A percentile compares a stretch with the other conserved stretches of the same genome.
phyloP scores from a whole-genome alignment of 139 green algal species.

The Chloropicon primus region DNA sequence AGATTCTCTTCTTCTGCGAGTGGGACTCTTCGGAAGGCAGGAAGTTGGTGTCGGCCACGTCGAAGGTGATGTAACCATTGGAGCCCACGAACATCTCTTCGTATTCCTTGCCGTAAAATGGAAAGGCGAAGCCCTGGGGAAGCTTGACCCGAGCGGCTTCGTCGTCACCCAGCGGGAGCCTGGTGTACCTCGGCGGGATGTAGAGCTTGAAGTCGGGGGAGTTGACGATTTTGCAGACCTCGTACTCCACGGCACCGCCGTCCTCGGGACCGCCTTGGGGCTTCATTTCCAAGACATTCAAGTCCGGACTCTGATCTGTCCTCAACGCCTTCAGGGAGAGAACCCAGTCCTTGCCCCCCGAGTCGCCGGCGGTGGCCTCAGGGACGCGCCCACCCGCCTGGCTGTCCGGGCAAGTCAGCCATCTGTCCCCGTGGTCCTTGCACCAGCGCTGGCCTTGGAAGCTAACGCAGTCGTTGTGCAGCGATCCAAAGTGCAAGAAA shows the following conservation, averaged over 20 bases:
- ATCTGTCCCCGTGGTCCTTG: background rate
- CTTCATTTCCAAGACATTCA: background rate
- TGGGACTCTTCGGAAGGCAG: background rate
- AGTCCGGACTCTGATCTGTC: too few relatives aligned
- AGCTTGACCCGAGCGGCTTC: background rate
- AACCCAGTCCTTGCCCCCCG: too few relatives aligned
- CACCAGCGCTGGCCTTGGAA: background rate
- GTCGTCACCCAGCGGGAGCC: background rate
- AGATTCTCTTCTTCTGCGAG: background rate
- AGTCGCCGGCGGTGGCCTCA: too few relatives aligned
- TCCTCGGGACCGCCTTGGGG: background rate
- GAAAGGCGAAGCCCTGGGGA: background rate
- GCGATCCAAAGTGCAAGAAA: background rate
- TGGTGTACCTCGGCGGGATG: background rate
- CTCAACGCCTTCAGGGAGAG: too few relatives aligned
- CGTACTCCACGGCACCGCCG: background rate
- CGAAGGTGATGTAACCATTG: background rate
- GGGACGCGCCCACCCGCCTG: background rate
- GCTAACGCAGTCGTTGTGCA: background rate
- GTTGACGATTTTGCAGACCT: background rate
- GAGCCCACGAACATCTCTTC: background rate
- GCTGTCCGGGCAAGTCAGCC: background rate
- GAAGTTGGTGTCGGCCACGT: background rate
- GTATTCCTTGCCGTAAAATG: background rate
- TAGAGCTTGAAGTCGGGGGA: background rate